phyloP scores from a whole-genome alignment of 192 early-diverging fungal genomes.

The Coemansia sp. region DNA sequence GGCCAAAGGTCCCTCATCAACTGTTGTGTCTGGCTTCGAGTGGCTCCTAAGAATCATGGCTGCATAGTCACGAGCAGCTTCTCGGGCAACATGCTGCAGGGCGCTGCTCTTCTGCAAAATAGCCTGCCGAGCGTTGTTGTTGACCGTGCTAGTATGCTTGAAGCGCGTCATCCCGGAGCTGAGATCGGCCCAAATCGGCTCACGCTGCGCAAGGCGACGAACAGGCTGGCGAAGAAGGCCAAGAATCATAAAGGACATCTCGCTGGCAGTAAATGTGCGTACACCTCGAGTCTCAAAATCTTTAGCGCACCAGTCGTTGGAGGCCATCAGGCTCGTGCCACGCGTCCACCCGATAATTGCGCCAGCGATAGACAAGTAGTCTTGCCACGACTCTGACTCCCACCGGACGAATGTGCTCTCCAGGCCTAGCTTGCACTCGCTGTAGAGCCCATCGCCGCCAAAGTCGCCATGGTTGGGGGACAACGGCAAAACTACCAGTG shows the following conservation, averaged over 20 bases:
- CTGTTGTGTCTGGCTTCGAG: not conserved
- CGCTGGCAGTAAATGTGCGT: slow-evolving; percentile 86
- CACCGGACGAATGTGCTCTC: slow-evolving; percentile 92
- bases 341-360: slow-evolving; percentile 98
- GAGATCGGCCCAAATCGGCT: slow-evolving; percentile 87
- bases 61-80: not conserved
- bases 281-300: slow-evolving; percentile 85
- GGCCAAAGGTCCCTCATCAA: slow-evolving; percentile 65
- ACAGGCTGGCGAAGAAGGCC: slow-evolving; percentile 82
- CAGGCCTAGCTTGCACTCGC: slow-evolving; percentile 90
- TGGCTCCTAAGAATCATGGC: not conserved
- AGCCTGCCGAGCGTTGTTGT: not conserved
- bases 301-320: slow-evolving; percentile 87
- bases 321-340: slow-evolving; percentile 92
- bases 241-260: slow-evolving; percentile 94
- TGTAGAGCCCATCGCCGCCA: slow-evolving; percentile 89
- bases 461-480: slow-evolving; percentile 98
- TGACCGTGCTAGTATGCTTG: slow-evolving; percentile 34
- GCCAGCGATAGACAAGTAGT: slow-evolving; percentile 84
- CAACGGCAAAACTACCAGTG: slow-evolving; percentile 83
- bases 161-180: slow-evolving; percentile 78
- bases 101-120: slow-evolving; percentile 4
- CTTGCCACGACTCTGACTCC: slow-evolving; percentile 86
- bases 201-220: slow-evolving; percentile 67
- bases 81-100: not conserved